A percentile compares a stretch with the other conserved stretches of the same genome.
Evolutionary conservation across 139 green algal genomes (phyloP).

Genomic region (Micromonas commoda): DNA sequence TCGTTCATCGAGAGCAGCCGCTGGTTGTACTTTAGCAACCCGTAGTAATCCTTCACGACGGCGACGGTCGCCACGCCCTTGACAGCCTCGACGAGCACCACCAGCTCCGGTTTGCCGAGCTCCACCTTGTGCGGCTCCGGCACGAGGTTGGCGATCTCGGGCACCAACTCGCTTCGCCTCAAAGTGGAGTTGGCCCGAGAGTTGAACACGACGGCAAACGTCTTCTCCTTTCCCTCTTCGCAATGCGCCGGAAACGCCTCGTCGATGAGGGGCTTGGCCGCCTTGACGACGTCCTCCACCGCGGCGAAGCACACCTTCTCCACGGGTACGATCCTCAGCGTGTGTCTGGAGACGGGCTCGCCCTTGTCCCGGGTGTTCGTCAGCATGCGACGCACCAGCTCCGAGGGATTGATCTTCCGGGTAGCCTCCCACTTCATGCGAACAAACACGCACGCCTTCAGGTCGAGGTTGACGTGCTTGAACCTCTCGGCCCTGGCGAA

Average conservation of each 20-base stretch:
- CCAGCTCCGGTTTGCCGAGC: constrained; percentile 37
- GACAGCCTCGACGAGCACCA: constrained; percentile 38
- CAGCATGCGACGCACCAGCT: not conserved
- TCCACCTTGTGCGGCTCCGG: constrained; percentile 38
- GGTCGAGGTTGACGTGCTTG: not conserved
- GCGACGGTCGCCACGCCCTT: constrained; percentile 25
- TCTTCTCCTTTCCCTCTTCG: constrained; percentile 17
- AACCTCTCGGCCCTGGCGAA: not conserved
- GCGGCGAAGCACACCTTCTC: constrained; percentile 37
- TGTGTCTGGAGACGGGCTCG: constrained; percentile 23
- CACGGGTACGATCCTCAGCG: constrained; percentile 35
- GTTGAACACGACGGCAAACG: constrained; percentile 31
- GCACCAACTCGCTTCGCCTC: constrained; percentile 36
- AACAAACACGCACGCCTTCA: constrained; percentile 12
- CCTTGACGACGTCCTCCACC: constrained; percentile 34
- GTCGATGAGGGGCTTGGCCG: constrained; percentile 26
- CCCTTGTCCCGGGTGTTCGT: not conserved
- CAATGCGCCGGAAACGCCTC: constrained; percentile 33
- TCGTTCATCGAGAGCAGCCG: not conserved
- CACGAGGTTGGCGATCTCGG: constrained; percentile 32
- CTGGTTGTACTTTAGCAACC: constrained; percentile 31
- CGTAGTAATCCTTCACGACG: constrained; percentile 24
- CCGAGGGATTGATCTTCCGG: not conserved
- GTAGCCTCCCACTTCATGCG: not conserved
- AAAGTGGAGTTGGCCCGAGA: constrained; percentile 26